Conservation (phyloP, 768 basidiomycete genomes). For the Calvatia gigantea region DNA sequence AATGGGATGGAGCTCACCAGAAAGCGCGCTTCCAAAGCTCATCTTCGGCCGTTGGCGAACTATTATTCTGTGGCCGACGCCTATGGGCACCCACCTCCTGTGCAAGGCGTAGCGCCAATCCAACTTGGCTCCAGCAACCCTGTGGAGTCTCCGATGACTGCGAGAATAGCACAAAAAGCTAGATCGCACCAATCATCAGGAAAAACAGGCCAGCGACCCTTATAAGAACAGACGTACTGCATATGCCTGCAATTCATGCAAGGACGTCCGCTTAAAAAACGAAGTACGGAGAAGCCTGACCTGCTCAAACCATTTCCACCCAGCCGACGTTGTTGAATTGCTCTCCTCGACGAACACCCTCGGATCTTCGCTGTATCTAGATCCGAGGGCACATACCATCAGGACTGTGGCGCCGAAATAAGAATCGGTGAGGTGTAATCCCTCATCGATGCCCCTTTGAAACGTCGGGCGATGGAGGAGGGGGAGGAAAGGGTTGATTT, state of each 20-base stretch:
- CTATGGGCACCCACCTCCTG: constrained; percentile 76
- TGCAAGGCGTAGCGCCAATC: constrained; percentile 64
- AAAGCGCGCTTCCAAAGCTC: constrained; percentile 76
- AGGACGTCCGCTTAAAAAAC: constrained; percentile 51
- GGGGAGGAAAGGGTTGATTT: constrained; percentile 53
- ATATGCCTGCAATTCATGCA: constrained; percentile 73
- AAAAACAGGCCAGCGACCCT: not conserved
- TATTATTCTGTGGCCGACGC: constrained; percentile 27
- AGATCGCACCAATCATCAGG: constrained; percentile 4
- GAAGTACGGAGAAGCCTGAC: constrained; percentile 60
- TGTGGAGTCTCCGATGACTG: constrained; percentile 48
- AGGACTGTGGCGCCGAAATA: constrained; percentile 51
- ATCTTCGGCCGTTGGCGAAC: constrained; percentile 45
- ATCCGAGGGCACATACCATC: constrained; percentile 64
- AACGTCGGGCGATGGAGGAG: constrained; percentile 76
- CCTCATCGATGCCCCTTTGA: constrained; percentile 42
- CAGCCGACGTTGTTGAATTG: constrained; percentile 42
- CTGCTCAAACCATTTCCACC: constrained; percentile 67
- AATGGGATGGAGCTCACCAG: constrained; percentile 33
- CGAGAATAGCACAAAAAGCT: constrained; percentile 49
- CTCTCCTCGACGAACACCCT: constrained; percentile 48
- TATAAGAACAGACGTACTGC: constrained; percentile 42
- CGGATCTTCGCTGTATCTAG: constrained; percentile 57
- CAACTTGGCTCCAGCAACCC: constrained; percentile 60
- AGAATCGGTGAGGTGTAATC: constrained; percentile 46